phyloP scores from a whole-genome alignment of 2,329 filamentous ascomycete species.

The Hortaea werneckii region DNA sequence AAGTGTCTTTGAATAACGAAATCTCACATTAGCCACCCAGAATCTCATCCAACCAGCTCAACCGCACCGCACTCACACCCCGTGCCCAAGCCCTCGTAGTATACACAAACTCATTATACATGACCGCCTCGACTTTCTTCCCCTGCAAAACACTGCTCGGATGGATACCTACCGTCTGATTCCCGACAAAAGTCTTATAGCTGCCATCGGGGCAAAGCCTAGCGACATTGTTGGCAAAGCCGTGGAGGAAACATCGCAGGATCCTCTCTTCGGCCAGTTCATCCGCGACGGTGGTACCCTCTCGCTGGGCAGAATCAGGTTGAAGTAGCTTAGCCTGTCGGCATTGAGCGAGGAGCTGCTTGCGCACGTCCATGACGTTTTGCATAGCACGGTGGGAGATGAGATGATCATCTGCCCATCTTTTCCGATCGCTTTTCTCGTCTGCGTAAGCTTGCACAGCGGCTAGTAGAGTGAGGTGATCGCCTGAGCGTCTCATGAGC shows the following conservation, averaged over 20 bases:
- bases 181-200: constrained; percentile 51
- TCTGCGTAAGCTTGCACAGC: constrained; percentile 50
- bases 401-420: constrained; percentile 49
- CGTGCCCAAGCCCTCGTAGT: constrained; percentile 54
- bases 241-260: constrained; percentile 47
- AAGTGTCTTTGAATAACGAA: too few relatives aligned
- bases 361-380: constrained; percentile 54
- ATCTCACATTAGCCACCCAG: too few relatives aligned
- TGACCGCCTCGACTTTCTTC: constrained; percentile 50
- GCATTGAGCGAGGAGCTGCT: constrained; percentile 50
- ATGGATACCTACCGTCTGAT: constrained; percentile 54
- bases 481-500: constrained; percentile 50
- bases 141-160: constrained; percentile 52
- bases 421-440: constrained; percentile 49
- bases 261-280: constrained; percentile 35
- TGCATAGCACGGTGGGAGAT: constrained; percentile 56
- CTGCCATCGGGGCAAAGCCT: constrained; percentile 49
- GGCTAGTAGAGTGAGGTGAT: constrained; percentile 53
- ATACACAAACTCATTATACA: constrained; percentile 58
- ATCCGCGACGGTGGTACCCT: constrained; percentile 10
- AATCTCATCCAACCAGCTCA: constrained; percentile 51
- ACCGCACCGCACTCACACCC: constrained; percentile 51
- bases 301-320: too few relatives aligned
- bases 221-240: constrained; percentile 52
- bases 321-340: constrained; percentile 28